Conservation (phyloP, 2,329 filamentous ascomycete species). For the Pseudocercospora cruenta region DNA sequence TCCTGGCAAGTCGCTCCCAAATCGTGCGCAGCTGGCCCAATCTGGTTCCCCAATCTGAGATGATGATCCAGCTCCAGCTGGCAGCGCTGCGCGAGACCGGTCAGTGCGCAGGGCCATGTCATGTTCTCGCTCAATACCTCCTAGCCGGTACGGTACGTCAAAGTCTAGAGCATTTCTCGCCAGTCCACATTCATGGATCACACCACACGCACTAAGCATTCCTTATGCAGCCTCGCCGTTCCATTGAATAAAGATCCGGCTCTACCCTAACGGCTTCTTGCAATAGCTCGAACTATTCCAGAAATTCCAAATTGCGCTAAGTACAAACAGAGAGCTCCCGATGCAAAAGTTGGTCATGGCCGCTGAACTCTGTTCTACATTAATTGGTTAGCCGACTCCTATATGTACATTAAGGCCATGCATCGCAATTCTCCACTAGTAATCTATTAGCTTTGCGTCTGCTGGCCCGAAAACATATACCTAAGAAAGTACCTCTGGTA, state of each 20-base stretch:
- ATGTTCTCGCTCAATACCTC: neutral
- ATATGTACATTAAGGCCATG: constrained; percentile 19
- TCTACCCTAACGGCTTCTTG: neutral
- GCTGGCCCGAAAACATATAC: constrained; percentile 19
- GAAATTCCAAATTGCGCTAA: constrained; percentile 18
- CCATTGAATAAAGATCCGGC: neutral
- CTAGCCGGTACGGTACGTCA: neutral
- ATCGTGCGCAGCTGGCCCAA: constrained; percentile 5
- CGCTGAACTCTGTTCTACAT: constrained; percentile 12
- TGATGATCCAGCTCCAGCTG: neutral
- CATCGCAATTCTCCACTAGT: constrained; percentile 19
- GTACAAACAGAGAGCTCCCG: constrained; percentile 1
- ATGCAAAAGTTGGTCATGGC: constrained; percentile 6
- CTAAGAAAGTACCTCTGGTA: constrained; percentile 17
- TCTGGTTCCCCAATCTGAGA: neutral
- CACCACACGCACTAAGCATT: constrained; percentile 14
- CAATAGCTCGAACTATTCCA: constrained; percentile 12
- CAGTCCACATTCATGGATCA: constrained; percentile 1
- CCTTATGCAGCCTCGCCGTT: constrained; percentile 9
- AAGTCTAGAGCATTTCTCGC: constrained; percentile 4
- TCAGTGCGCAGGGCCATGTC: constrained; percentile 1
- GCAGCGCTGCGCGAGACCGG: neutral
- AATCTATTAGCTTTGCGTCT: constrained; percentile 21
- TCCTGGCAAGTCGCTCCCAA: constrained; percentile 6
- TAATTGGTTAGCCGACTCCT: constrained; percentile 17